phyloP scores from a whole-genome alignment of 805 yeast genomes.

The Saccharomycopsis fibuligera region DNA sequence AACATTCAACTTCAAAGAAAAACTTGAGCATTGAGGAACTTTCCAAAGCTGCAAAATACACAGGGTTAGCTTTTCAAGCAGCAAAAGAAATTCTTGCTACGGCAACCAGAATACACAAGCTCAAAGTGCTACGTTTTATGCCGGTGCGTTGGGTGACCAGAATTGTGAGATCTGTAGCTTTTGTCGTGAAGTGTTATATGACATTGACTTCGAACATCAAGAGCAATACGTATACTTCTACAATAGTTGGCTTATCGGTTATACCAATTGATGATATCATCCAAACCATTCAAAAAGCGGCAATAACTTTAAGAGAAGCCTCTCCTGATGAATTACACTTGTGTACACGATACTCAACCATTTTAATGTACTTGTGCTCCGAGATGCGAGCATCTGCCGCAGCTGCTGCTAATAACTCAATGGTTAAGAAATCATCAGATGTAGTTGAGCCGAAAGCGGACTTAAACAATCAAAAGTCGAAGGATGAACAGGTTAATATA shows the following conservation, averaged over 20 bases:
- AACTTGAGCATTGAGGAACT: slow-evolving; percentile 60
- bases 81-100: slow-evolving; percentile 74
- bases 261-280: slow-evolving; percentile 69
- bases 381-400: slow-evolving; percentile 49
- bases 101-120: slow-evolving; percentile 60
- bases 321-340: slow-evolving; percentile 87
- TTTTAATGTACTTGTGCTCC: slow-evolving; percentile 66
- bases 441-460: no score
- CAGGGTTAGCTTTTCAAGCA: slow-evolving; percentile 74
- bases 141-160: slow-evolving; percentile 92
- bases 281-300: slow-evolving; percentile 60
- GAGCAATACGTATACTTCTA: slow-evolving; percentile 36
- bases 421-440: background rate
- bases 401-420: background rate
- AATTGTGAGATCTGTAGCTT: slow-evolving; percentile 82
- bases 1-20: slow-evolving; percentile 12
- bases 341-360: slow-evolving; percentile 72
- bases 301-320: slow-evolving; percentile 69
- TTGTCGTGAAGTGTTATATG: slow-evolving; percentile 77
- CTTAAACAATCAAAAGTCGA: no score
- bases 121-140: slow-evolving; percentile 63
- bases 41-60: slow-evolving; percentile 65
- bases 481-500: no score
- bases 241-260: slow-evolving; percentile 52
- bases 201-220: slow-evolving; percentile 34